These are phyloP conservation scores for Populus hybrid DNA, from an alignment of 441 rosid genomes.

Conservation along the genomic window DNA sequence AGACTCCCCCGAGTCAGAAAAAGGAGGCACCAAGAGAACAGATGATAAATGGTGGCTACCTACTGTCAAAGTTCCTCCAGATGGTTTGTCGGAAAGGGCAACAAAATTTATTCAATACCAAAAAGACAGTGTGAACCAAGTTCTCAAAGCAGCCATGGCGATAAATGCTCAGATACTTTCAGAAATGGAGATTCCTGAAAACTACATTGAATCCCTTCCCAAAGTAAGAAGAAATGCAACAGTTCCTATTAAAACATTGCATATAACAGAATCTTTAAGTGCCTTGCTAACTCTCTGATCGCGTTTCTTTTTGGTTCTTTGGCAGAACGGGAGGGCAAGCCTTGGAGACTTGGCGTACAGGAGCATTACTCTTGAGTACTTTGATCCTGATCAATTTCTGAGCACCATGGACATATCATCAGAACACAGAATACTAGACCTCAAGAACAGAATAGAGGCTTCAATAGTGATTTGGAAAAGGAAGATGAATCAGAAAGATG, in stretches of 20 bases:
- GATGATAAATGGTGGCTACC: slow-evolving; percentile 99
- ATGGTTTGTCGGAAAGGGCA: slow-evolving; percentile 68
- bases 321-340: slow-evolving; percentile 84
- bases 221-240: slow-evolving; percentile 45
- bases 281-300: not conserved
- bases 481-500: slow-evolving; percentile 80
- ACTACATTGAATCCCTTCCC: slow-evolving; percentile 91
- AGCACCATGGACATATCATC: slow-evolving; percentile 71
- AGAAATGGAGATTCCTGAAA: slow-evolving; percentile 91
- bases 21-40: slow-evolving; percentile 49
- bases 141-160: slow-evolving; percentile 96
- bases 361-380: slow-evolving; percentile 75
- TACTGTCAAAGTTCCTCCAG: slow-evolving; percentile 67
- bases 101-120: slow-evolving; percentile 74
- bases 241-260: not conserved
- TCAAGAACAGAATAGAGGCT: slow-evolving; percentile 92
- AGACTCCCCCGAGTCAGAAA: slow-evolving; percentile 71
- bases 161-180: slow-evolving; percentile 90
- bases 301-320: not conserved
- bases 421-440: slow-evolving; percentile 84
- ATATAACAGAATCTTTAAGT: not conserved
- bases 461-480: slow-evolving; percentile 90
- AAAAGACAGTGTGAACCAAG: slow-evolving; percentile 90
- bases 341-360: slow-evolving; percentile 79
- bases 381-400: slow-evolving; percentile 80